Conservation (phyloP, 306 rosid species). For the Acacia crassicarpa region DNA sequence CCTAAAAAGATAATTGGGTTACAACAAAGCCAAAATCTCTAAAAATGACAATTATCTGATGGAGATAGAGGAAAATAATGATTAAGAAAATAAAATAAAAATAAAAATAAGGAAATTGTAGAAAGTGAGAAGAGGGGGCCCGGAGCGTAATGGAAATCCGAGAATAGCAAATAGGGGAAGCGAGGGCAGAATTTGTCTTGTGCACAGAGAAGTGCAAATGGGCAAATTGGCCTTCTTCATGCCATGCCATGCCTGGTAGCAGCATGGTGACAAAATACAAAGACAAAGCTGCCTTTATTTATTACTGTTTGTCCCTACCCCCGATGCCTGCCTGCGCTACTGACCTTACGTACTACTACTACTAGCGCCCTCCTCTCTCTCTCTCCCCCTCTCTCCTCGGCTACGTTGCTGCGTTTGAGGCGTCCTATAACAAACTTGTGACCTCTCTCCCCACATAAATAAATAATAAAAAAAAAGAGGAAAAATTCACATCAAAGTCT, state of each 20-base stretch:
- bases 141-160: neutral
- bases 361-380: neutral
- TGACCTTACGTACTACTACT: neutral
- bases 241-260: neutral
- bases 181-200: neutral
- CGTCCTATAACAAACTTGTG: slow-evolving; percentile 24
- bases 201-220: neutral
- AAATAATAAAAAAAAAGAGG: too few relatives aligned
- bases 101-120: too few relatives aligned
- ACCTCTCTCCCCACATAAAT: slow-evolving; percentile 8
- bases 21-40: too few relatives aligned
- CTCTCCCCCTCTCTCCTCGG: neutral
- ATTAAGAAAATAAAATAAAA: too few relatives aligned
- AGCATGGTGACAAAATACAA: slow-evolving; percentile 47
- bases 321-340: slow-evolving; percentile 8
- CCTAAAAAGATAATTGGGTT: too few relatives aligned
- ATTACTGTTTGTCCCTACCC: slow-evolving; percentile 38
- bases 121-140: neutral
- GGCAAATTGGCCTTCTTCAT: neutral
- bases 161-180: neutral
- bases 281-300: slow-evolving; percentile 39
- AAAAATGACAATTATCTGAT: too few relatives aligned
- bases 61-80: too few relatives aligned
- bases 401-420: slow-evolving; percentile 27
- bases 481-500: too few relatives aligned